Evolutionary conservation across 2,329 filamentous ascomycete species (phyloP).

Genomic region (Fusarium avenaceum): DNA sequence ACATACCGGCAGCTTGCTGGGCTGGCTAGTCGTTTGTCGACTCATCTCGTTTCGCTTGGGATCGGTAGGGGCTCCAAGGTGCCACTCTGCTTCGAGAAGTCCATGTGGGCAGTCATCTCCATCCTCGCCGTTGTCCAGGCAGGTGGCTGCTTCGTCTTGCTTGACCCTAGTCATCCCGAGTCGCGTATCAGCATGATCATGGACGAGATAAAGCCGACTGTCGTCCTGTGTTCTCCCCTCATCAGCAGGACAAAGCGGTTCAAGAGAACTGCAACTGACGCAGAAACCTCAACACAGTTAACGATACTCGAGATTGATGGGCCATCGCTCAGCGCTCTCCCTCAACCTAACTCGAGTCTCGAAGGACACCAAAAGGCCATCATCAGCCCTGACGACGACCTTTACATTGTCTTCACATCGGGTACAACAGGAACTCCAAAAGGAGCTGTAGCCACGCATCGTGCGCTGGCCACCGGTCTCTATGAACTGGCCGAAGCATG

Average conservation of each 20-base stretch:
- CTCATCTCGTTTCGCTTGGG: background rate
- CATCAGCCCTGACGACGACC: background rate
- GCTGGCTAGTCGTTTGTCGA: background rate
- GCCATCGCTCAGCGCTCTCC: too few relatives aligned
- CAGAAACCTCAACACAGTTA: too few relatives aligned
- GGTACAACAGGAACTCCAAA: background rate
- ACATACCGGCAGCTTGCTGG: background rate
- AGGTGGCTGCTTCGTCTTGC: background rate
- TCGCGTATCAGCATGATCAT: background rate
- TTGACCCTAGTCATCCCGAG: background rate
- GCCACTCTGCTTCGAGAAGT: constrained; percentile 2
- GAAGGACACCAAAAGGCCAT: background rate
- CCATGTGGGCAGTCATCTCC: background rate
- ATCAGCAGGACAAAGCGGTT: background rate
- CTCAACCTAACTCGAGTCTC: too few relatives aligned
- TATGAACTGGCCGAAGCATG: background rate
- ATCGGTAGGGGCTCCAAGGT: background rate
- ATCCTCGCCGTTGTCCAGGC: background rate
- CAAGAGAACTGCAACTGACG: too few relatives aligned
- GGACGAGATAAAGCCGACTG: background rate
- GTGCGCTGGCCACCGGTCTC: constrained; percentile 1
- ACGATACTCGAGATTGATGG: too few relatives aligned
- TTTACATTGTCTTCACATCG: background rate
- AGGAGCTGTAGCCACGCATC: constrained; percentile 1
- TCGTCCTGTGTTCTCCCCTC: background rate